These are phyloP conservation scores for Boletus sp. DNA, from an alignment of 768 basidiomycete genomes.

Conservation along the genomic window DNA sequence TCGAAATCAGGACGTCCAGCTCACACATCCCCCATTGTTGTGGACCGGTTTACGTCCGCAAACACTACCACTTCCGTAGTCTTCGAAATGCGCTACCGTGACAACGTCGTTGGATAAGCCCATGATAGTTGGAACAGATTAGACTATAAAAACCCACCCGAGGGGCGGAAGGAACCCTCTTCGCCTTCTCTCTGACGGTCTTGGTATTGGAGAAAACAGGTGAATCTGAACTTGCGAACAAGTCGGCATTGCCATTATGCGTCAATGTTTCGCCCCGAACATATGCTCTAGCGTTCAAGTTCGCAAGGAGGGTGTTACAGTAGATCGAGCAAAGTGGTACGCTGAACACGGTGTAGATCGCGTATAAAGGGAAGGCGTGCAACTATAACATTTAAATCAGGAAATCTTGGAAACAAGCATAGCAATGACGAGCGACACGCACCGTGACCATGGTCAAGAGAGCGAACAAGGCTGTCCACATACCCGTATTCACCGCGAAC, in stretches of 20 bases:
- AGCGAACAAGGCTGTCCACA: slow-evolving; percentile 47
- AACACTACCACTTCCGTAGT: too few species aligned
- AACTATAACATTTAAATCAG: neutral
- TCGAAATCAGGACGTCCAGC: too few species aligned
- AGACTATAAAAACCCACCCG: too few species aligned
- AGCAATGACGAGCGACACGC: slow-evolving; percentile 23
- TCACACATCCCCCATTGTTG: too few species aligned
- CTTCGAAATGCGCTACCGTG: too few species aligned
- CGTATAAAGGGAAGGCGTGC: neutral
- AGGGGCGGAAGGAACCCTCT: too few species aligned
- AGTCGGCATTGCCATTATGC: neutral
- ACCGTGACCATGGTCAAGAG: slow-evolving; percentile 46
- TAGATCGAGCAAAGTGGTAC: slow-evolving; percentile 12
- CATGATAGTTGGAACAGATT: too few species aligned
- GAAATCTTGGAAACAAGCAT: neutral
- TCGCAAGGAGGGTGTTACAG: slow-evolving; percentile 11
- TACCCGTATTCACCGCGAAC: slow-evolving; percentile 25
- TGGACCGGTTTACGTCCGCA: too few species aligned
- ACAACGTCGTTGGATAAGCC: too few species aligned
- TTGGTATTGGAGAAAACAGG: too few species aligned
- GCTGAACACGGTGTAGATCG: neutral
- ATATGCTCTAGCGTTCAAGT: slow-evolving; percentile 10
- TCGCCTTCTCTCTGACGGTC: too few species aligned
- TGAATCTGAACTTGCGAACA: neutral
- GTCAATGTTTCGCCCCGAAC: neutral